A percentile compares a stretch with the other conserved stretches of the same genome.
phyloP scores from a whole-genome alignment of 371 early-diverging fungal genomes.

The Syncephalastrum racemosum region DNA sequence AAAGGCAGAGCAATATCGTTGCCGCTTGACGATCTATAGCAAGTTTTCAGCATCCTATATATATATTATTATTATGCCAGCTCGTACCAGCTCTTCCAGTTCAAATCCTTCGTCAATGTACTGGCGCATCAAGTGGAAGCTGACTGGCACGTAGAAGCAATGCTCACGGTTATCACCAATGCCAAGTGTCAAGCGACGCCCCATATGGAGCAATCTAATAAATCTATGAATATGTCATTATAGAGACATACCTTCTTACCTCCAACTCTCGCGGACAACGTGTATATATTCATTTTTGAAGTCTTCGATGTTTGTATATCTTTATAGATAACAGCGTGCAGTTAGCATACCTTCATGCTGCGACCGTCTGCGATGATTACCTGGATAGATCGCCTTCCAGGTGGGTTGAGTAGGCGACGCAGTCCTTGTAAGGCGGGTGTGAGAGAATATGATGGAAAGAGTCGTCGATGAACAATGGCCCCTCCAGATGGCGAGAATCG shows the following conservation, averaged over 20 bases:
- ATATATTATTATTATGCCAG: not conserved
- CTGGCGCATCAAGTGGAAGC: constrained; percentile 75
- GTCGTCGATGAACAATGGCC: constrained; percentile 60
- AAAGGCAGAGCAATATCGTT: constrained; percentile 87
- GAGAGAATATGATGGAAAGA: constrained; percentile 85
- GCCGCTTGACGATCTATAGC: constrained; percentile 78
- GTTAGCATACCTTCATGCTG: not conserved
- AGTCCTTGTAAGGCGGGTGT: constrained; percentile 95
- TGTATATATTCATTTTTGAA: constrained; percentile 77
- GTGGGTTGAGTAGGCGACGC: constrained; percentile 74
- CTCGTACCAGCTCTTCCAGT: constrained; percentile 74
- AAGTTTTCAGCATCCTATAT: not conserved
- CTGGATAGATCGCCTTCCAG: constrained; percentile 82
- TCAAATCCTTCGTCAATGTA: constrained; percentile 87
- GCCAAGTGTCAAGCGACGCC: constrained; percentile 76
- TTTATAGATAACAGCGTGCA: constrained; percentile 16
- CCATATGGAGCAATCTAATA: constrained; percentile 69
- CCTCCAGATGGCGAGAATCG: constrained; percentile 66
- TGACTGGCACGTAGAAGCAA: constrained; percentile 87
- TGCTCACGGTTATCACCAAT: constrained; percentile 92
- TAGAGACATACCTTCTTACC: constrained; percentile 30
- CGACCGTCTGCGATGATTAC: constrained; percentile 14
- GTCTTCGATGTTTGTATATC: constrained; percentile 73
- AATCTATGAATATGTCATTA: not conserved
- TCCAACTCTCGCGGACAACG: constrained; percentile 74